These are phyloP conservation scores for Syzygium aqueum DNA, from an alignment of 345 rosid species.

Conservation along the genomic window DNA sequence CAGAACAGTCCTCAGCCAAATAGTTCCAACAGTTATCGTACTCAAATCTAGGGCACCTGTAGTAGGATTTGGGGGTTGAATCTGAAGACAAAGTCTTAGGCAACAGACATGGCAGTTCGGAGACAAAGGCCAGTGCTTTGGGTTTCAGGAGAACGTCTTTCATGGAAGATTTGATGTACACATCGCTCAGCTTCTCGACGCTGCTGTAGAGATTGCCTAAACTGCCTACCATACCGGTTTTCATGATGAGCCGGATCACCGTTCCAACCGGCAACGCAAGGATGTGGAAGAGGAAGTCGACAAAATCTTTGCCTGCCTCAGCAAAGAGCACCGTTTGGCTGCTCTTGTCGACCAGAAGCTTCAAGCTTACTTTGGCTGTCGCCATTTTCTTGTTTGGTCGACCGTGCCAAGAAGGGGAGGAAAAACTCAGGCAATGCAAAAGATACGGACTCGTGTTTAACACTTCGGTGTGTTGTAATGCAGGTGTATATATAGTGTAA, in stretches of 20 bases:
- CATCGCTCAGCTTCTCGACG: neutral
- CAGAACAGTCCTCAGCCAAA: neutral
- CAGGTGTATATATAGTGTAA: neutral
- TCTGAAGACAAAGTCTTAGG: neutral
- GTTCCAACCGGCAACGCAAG: neutral
- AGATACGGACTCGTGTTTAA: neutral
- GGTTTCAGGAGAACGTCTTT: neutral
- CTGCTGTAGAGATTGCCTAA: neutral
- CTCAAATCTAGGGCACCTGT: neutral
- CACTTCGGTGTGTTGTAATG: neutral
- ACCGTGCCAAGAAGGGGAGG: neutral
- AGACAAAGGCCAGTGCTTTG: neutral
- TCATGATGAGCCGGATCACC: neutral
- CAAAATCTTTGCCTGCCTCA: neutral
- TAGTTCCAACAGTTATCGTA: neutral
- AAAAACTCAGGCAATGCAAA: neutral
- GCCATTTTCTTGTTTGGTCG: neutral
- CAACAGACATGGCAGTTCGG: neutral
- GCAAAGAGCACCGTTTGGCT: neutral
- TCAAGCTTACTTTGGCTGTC: slow-evolving; percentile 5
- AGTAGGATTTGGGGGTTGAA: neutral
- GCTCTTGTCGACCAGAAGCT: neutral
- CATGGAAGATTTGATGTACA: neutral
- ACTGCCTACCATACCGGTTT: neutral
- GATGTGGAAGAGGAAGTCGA: neutral